Evolutionary conservation across 2,329 filamentous ascomycete species (phyloP), one percentile per base, ranked within the genome.

Genomic region (Calonectria leucothoes): DNA sequence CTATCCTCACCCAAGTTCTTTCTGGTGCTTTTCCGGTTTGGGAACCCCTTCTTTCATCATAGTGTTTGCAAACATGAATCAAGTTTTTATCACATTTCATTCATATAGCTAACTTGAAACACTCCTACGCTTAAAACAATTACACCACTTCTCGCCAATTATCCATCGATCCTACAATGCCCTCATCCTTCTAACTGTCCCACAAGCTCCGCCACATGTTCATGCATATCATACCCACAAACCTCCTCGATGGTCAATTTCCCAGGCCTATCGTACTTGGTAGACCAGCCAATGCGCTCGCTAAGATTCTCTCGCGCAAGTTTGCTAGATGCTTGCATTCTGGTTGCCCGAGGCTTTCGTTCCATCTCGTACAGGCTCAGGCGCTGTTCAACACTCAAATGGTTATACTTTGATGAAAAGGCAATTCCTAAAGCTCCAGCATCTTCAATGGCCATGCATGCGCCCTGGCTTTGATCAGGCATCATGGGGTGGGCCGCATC

Each of bases 401-500:
- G 71, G 67, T 85, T 84, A 66, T 85, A 81, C 48, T 77, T 77
- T 25, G 79, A 76, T 75, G 83, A 86, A 81, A 93, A 92, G 7
- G 92, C 74, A 15, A 92, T 88, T 0, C 91, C 91, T 1, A 93
- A 82, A 0, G 89, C 89, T 0, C 89, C 91, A 0, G 90, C 89
- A 72, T 93, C 91, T 78, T 93, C 91, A 42, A 93, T 91, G 0
- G 91, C 91, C 90, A 91, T 91, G 77, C 90, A 92, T 0, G 91
- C 91, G 7, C 92, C 92, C 81, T 93, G 91, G 71, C 88, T 91
- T 80, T 93, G 92, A 78, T 93, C 87, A 3, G 91, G 91, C 88
- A 93, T 90, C 90, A 92, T 92, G 20, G 92, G 91, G 80, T 93
- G 91, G 5, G 87, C 91, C 17, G 92, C 91, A 81, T 94, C 92